Conservation (phyloP, 23 red algal species). For the Gracilaria vermiculophylla region DNA sequence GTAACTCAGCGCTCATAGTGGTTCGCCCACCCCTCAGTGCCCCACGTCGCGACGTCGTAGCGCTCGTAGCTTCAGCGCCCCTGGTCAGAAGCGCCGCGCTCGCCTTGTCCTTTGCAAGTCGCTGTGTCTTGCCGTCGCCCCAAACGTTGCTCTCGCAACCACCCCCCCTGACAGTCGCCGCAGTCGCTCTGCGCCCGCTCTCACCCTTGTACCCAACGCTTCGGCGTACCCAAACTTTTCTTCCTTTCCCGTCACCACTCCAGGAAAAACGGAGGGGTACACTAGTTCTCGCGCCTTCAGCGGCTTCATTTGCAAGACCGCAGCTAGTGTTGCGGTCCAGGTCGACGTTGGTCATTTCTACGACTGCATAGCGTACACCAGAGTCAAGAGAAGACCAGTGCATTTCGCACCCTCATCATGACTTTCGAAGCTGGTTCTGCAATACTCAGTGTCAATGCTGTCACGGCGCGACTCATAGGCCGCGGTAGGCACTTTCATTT, state of each 20-base stretch:
- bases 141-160: no score
- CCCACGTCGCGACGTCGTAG: not conserved
- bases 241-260: not conserved
- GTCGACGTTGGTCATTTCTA: constrained; percentile 61
- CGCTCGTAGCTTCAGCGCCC: not conserved
- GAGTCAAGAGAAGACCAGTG: constrained; percentile 54
- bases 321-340: constrained; percentile 46
- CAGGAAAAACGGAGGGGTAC: constrained; percentile 32
- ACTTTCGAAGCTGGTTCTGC: constrained; percentile 59
- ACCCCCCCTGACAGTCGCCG: not conserved
- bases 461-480: constrained; percentile 46
- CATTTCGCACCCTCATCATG: constrained; percentile 4
- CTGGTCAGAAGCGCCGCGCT: not conserved
- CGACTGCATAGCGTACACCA: constrained; percentile 58
- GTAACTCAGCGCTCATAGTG: not conserved
- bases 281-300: constrained; percentile 6
- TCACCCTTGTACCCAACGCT: not conserved
- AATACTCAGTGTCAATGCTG: constrained; percentile 33
- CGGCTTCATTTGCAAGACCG: constrained; percentile 37
- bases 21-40: not conserved
- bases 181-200: not conserved
- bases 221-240: not conserved
- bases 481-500: constrained; percentile 48
- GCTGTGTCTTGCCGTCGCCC: no score
- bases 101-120: not conserved